Evolutionary conservation across 768 basidiomycete genomes (phyloP), one percentile per base, ranked within the genome.

Genomic region (Rhodotorula diobovata): DNA sequence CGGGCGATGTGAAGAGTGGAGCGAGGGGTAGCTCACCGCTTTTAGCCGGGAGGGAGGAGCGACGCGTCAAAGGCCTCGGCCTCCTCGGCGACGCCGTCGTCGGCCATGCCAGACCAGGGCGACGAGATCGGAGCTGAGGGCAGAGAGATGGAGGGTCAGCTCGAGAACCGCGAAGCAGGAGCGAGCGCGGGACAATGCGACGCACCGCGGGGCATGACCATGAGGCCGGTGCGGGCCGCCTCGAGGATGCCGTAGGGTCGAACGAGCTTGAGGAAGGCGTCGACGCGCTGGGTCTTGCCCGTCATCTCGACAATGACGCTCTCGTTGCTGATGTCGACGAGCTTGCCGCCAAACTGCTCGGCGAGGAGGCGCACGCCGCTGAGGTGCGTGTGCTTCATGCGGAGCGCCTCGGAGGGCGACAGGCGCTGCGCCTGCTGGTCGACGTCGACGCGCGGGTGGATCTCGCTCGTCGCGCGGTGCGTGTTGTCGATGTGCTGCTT

Each of bases 211-310:
- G 96, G 96, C 90, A 99, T 96, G 12, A 91, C 94, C 95, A 99
- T 99, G 50, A 91, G 82, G 79, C 94, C 95, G 45, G 93, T 93
- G 66, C 96, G 84, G 32, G 96, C 94, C 39, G 92, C 89, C 83
- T 99, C 96, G 63, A 99, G 85, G 64, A 99, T 87, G 48, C 96
- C 96, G 76, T 94, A 99, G 16, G 95, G 94, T 79, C 93, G 90
- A 76, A 98, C 82, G 55, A 99, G 82, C 72, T 85, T 88, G 78
- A 99, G 82, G 84, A 98, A 98, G 28, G 93, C 93, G 78, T 97
- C 89, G 54, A 98, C 91, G 64, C 94, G 85, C 54, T 84, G 83
- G 51, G 91, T 92, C 84, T 98, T 98, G 46, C 91, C 96, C 23
- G 90, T 89, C 80, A 98, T 82, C 83, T 98, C 96, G 56, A 97